Conservation (phyloP, 164 flowering plant genomes). For the Cinnamomum micranthum region DNA sequence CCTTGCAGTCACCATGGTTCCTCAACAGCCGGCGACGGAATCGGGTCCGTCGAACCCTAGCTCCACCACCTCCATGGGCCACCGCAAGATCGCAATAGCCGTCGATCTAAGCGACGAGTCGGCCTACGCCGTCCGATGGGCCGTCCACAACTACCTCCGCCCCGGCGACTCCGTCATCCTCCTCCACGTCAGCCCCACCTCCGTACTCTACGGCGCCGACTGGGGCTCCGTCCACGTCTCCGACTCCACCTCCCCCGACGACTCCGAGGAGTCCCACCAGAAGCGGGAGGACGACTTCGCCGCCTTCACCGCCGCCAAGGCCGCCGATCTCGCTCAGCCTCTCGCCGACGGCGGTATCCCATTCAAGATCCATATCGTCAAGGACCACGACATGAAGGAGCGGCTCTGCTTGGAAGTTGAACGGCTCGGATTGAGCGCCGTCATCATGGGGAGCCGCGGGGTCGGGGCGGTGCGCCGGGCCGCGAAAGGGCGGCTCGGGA, state of each 20-base stretch:
- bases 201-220: conserved; percentile 75
- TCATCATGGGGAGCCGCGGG: conserved; percentile 83
- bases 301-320: conserved; percentile 46
- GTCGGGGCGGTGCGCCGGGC: conserved; percentile 48
- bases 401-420: conserved; percentile 77
- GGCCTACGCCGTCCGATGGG: conserved; percentile 79
- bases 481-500: conserved; percentile 51
- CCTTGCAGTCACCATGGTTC: not conserved
- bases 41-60: not conserved
- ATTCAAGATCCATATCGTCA: conserved; percentile 65
- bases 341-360: conserved; percentile 50
- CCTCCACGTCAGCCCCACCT: conserved; percentile 71
- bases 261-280: conserved; percentile 34
- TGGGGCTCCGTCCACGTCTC: conserved; percentile 55
- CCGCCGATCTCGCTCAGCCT: conserved; percentile 44
- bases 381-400: conserved; percentile 81
- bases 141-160: conserved; percentile 75
- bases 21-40: conserved; percentile 2
- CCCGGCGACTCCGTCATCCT: conserved; percentile 74
- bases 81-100: conserved; percentile 65
- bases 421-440: conserved; percentile 63
- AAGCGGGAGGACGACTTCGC: conserved; percentile 61
- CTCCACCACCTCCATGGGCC: conserved; percentile 29
- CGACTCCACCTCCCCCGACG: conserved; percentile 2
- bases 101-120: conserved; percentile 81